Conservation (phyloP, 306 rosid species). For the Cajanus cajan region DNA sequence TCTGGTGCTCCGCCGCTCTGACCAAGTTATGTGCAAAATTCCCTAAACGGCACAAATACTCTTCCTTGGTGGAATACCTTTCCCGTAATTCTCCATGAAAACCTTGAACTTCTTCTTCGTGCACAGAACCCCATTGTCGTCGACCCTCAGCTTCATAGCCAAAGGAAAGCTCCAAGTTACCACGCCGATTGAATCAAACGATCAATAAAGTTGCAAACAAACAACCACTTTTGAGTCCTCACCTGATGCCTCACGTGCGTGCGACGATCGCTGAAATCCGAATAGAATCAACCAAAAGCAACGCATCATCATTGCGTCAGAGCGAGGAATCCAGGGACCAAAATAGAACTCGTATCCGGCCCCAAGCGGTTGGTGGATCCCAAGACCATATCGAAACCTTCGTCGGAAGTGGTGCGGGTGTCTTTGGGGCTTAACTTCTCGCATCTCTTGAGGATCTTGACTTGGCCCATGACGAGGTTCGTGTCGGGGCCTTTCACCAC, state of each 20-base stretch:
- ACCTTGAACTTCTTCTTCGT: slow-evolving; percentile 60
- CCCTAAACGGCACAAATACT: slow-evolving; percentile 69
- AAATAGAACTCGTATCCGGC: slow-evolving; percentile 82
- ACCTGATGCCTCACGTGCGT: not conserved
- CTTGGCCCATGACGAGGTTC: slow-evolving; percentile 69
- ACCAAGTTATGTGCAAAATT: slow-evolving; percentile 63
- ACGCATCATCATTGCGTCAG: not conserved
- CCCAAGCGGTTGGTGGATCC: slow-evolving; percentile 77
- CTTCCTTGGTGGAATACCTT: slow-evolving; percentile 58
- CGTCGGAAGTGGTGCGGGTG: not conserved
- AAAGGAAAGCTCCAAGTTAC: no score
- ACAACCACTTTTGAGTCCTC: no score
- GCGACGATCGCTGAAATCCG: not conserved
- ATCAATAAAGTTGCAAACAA: not conserved
- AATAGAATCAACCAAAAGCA: not conserved
- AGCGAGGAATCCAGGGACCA: slow-evolving; percentile 53
- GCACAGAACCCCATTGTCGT: slow-evolving; percentile 31
- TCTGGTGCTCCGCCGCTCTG: slow-evolving; percentile 78
- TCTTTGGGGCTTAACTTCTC: slow-evolving; percentile 37
- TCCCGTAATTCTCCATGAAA: slow-evolving; percentile 68
- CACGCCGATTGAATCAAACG: slow-evolving; percentile 23
- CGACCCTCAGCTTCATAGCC: slow-evolving; percentile 17
- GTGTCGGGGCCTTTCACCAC: slow-evolving; percentile 37
- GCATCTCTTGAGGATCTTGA: slow-evolving; percentile 84
- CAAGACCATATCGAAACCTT: slow-evolving; percentile 41